phyloP scores from a whole-genome alignment of 192 early-diverging fungal genomes.

The Podila minutissima region DNA sequence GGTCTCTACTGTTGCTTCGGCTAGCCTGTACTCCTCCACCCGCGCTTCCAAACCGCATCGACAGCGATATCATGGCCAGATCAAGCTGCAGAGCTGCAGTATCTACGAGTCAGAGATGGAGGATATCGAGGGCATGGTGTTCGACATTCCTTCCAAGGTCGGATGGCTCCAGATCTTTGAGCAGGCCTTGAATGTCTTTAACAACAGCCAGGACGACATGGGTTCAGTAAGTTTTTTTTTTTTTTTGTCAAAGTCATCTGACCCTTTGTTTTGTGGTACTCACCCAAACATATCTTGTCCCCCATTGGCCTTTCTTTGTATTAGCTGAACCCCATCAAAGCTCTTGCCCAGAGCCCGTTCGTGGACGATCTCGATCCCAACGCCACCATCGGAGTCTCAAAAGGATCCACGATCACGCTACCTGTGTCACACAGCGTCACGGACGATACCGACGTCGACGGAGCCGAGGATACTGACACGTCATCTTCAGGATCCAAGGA shows the following conservation, averaged over 20 bases:
- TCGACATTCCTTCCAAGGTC: conserved; percentile 14
- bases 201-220: neutral
- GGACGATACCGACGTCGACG: too few species aligned
- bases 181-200: conserved; percentile 10
- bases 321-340: conserved; percentile 27
- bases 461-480: neutral
- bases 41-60: neutral
- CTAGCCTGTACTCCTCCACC: neutral
- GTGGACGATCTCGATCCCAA: neutral
- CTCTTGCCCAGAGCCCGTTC: conserved; percentile 5
- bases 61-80: conserved; percentile 1
- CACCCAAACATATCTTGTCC: neutral
- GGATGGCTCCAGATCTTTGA: conserved; percentile 36
- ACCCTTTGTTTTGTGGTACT: neutral
- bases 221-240: neutral
- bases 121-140: conserved; percentile 27
- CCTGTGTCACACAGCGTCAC: too few species aligned
- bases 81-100: conserved; percentile 15
- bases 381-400: too few species aligned
- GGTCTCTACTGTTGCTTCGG: too few species aligned
- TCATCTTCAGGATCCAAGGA: neutral
- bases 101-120: conserved; percentile 35
- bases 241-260: too few species aligned
- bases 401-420: too few species aligned
- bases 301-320: neutral